Evolutionary conservation across 169 alveolate species (phyloP), one percentile per base, ranked within the genome.

Genomic region (Toxoplasma gondii): DNA sequence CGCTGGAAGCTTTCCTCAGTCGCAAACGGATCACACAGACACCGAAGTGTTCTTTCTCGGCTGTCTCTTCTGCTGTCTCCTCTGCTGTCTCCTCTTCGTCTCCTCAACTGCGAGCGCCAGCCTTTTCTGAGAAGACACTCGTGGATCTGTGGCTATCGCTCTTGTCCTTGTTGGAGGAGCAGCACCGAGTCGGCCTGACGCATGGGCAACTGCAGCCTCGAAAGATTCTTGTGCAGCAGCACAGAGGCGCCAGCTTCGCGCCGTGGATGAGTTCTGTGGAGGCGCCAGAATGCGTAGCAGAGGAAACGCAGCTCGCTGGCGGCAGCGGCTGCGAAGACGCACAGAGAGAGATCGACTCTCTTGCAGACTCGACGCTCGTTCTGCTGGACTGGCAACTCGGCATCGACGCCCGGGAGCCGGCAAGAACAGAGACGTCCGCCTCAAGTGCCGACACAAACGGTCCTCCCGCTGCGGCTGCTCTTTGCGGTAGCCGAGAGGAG

Each of bases 381-480:
- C 74, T 64, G 24, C 90, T 82, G 24, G 90, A 82, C 41, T 82
- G 90, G 90, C 90, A 82, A 44, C 53, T 41, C 12, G 90, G 90
- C n/a, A 39, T 82, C 10, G 90, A 82, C 9, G 84, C 43, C 2
- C 39, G n/a, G 43, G 27, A 22, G 49, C 43, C 0, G 49, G 84
- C 17, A 24, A 74, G 9, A n/a, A 2, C 39, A 74, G 12, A 0
- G 24, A 1, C 31, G 9, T 64, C 74, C 22, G 7, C n/a, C 74
- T 31, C 1, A 1, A 16, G 74, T 31, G 9, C 7, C 24, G 74
- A 16, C 9, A 31, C 74, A 1, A 12, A 19, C 7, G n/a, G 34
- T 64, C 7, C 74, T 64, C 22, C 74, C 29, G 4, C 74, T 4
- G 74, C 74, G 31, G 24, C 31, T 12, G 58, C 58, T 49, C 58